Evolutionary conservation across 2,329 filamentous ascomycete genomes (phyloP).

Genomic region (Leptodontidium sp.): DNA sequence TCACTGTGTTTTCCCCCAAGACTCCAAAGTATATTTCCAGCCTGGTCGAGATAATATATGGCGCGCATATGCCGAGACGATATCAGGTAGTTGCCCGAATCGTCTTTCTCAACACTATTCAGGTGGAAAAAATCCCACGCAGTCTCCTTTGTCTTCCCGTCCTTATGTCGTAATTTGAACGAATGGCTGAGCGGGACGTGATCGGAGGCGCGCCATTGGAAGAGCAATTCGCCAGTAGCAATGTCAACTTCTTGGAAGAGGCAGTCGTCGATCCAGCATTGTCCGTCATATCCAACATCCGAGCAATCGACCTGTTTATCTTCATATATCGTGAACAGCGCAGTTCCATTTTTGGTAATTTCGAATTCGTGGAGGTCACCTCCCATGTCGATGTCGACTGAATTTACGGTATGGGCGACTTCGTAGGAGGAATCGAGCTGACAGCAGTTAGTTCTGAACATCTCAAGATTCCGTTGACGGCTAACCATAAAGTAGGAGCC

Average conservation of each 20-base stretch:
- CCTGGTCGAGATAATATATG: slow-evolving; percentile 54
- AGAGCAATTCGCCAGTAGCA: slow-evolving; percentile 56
- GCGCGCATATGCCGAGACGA: slow-evolving; percentile 55
- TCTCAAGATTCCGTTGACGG: not conserved
- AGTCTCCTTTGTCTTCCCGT: slow-evolving; percentile 28
- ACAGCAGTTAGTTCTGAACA: not conserved
- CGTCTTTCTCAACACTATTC: slow-evolving; percentile 51
- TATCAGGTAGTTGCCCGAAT: slow-evolving; percentile 55
- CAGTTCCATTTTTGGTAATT: slow-evolving; percentile 23
- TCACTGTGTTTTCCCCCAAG: slow-evolving; percentile 55
- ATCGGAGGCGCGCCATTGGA: slow-evolving; percentile 57
- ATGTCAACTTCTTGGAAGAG: slow-evolving; percentile 59
- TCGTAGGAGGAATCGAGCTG: slow-evolving; percentile 27
- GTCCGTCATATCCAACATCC: slow-evolving; percentile 10
- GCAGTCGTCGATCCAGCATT: slow-evolving; percentile 35
- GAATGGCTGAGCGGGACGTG: slow-evolving; percentile 41
- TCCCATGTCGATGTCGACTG: slow-evolving; percentile 15
- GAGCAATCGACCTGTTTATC: slow-evolving; percentile 23
- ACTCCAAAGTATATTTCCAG: slow-evolving; percentile 57
- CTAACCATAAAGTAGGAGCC: slow-evolving; percentile 27
- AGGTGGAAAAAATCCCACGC: slow-evolving; percentile 42
- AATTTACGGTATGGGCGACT: slow-evolving; percentile 16
- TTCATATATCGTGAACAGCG: slow-evolving; percentile 27
- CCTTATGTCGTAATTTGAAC: slow-evolving; percentile 24
- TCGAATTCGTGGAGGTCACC: slow-evolving; percentile 29